Evolutionary conservation across 768 basidiomycete species (phyloP).

Genomic region (Agaricus subrufescens): DNA sequence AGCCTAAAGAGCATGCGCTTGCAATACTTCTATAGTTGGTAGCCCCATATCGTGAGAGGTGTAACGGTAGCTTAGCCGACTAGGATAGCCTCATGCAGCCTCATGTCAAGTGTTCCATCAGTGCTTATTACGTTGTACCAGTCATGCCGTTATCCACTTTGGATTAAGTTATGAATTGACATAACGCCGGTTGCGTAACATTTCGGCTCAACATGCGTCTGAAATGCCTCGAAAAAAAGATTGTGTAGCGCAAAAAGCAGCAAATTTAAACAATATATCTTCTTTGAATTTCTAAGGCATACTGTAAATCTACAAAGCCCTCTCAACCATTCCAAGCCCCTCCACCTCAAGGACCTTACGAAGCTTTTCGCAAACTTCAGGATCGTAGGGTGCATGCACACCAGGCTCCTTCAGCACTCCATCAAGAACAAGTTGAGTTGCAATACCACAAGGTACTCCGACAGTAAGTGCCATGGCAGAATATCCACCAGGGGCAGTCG

Average conservation of each 20-base stretch:
- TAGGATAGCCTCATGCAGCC: no score
- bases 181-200: no score
- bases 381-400: slow-evolving; percentile 81
- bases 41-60: no score
- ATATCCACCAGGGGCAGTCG: slow-evolving; percentile 53
- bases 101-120: no score
- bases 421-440: slow-evolving; percentile 87
- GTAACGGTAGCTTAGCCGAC: no score
- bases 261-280: not conserved
- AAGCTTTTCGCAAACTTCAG: slow-evolving; percentile 78
- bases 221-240: no score
- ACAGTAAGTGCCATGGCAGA: slow-evolving; percentile 93
- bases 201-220: no score
- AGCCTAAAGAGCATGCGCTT: no score
- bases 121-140: slow-evolving; percentile 41
- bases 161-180: no score
- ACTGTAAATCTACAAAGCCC: slow-evolving; percentile 42
- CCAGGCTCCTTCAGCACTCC: slow-evolving; percentile 76
- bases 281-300: no score
- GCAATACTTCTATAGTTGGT: no score
- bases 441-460: slow-evolving; percentile 92
- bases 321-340: slow-evolving; percentile 71
- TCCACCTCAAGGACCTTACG: slow-evolving; percentile 64
- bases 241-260: no score
- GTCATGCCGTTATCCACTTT: slow-evolving; percentile 65